Evolutionary conservation across 805 yeast genomes (phyloP).

Genomic region (Metschnikowia corniflorae): DNA sequence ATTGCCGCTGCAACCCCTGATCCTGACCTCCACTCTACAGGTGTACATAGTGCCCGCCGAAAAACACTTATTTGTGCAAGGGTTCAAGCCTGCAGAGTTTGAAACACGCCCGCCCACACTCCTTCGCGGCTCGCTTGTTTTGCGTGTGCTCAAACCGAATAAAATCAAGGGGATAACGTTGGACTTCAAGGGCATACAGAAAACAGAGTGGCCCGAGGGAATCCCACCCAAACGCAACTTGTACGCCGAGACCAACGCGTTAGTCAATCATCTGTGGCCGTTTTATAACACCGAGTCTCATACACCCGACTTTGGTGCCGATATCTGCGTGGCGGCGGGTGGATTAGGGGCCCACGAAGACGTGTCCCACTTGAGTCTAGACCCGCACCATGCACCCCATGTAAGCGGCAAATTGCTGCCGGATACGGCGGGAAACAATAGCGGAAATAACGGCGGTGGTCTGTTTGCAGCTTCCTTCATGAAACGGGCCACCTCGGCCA

Average conservation of each 20-base stretch:
- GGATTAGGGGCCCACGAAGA: slow-evolving; percentile 22
- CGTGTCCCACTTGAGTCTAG: slow-evolving; percentile 33
- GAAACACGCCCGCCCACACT: slow-evolving; percentile 69
- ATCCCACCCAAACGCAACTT: slow-evolving; percentile 83
- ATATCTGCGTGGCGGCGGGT: slow-evolving; percentile 27
- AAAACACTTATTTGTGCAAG: slow-evolving; percentile 74
- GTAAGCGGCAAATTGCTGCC: too few species aligned
- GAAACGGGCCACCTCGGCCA: slow-evolving; percentile 25
- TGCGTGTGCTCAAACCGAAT: slow-evolving; percentile 67
- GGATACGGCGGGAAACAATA: slow-evolving; percentile 20
- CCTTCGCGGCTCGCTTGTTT: slow-evolving; percentile 72
- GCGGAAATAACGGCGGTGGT: background rate
- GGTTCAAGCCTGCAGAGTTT: slow-evolving; percentile 66
- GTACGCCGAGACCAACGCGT: slow-evolving; percentile 58
- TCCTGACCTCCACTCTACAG: slow-evolving; percentile 62
- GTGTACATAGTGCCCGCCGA: slow-evolving; percentile 77
- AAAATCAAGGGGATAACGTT: slow-evolving; percentile 64
- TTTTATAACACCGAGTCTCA: slow-evolving; percentile 48
- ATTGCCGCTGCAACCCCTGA: slow-evolving; percentile 54
- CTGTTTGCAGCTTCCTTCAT: slow-evolving; percentile 24
- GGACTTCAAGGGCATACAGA: slow-evolving; percentile 60
- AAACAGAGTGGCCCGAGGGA: slow-evolving; percentile 98
- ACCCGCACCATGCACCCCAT: background rate
- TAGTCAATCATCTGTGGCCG: slow-evolving; percentile 87
- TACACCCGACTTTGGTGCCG: slow-evolving; percentile 44